phyloP scores from a whole-genome alignment of 140 eudicot species.

The Eryngium alpinum region DNA sequence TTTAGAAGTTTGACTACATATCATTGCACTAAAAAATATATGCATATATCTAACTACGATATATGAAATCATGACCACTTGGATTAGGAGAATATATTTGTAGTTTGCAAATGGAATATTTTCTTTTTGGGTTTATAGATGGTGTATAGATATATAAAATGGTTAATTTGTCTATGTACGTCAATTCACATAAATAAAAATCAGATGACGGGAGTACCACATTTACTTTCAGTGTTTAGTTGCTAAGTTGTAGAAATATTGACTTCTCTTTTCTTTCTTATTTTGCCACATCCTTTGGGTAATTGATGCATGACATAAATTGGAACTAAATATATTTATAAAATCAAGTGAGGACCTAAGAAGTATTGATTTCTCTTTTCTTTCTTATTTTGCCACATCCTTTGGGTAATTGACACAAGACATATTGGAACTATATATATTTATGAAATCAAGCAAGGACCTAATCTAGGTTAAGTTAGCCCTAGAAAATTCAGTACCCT shows the following conservation, averaged over 20 bases:
- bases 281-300: background rate
- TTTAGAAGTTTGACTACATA: too few relatives aligned
- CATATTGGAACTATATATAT: too few relatives aligned
- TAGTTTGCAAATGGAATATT: background rate
- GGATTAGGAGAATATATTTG: background rate
- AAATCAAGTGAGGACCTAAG: too few relatives aligned
- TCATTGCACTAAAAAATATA: too few relatives aligned
- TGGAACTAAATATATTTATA: background rate
- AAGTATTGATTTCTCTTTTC: background rate
- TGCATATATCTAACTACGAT: too few relatives aligned
- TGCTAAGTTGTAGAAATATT: background rate
- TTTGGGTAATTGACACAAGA: background rate
- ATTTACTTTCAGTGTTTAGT: background rate
- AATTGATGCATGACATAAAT: background rate
- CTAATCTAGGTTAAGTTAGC: background rate
- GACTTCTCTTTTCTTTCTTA: background rate
- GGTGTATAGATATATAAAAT: background rate
- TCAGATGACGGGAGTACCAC: background rate
- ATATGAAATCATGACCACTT: background rate
- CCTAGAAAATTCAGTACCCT: background rate
- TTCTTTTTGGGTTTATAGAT: background rate
- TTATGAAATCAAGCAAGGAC: background rate
- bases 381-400: background rate
- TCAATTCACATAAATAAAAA: background rate
- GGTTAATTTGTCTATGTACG: background rate